These are phyloP conservation scores for Hemileia vastatrix DNA, from an alignment of 1,284 basidiomycete species.

Conservation along the genomic window DNA sequence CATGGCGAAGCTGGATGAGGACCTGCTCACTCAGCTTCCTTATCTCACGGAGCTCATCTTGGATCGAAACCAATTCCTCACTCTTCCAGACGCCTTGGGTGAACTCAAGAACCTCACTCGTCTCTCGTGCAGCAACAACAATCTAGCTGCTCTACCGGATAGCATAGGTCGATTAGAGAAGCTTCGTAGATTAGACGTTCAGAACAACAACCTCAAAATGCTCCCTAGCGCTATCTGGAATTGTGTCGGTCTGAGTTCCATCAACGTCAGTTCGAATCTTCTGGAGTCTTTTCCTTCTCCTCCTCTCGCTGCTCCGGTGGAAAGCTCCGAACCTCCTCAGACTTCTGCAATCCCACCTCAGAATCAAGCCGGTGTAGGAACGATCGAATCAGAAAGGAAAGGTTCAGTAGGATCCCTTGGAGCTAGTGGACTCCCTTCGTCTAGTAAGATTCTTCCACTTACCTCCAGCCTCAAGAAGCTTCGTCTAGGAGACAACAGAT, in stretches of 20 bases:
- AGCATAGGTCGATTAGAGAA: constrained; percentile 67
- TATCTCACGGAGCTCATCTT: constrained; percentile 62
- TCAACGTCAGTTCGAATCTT: constrained; percentile 85
- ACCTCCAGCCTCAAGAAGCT: constrained; percentile 63
- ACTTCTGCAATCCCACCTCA: constrained; percentile 19
- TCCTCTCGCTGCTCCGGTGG: constrained; percentile 38
- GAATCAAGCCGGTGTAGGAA: background rate
- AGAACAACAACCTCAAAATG: constrained; percentile 78
- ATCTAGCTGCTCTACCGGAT: constrained; percentile 66
- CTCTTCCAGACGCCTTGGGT: constrained; percentile 70
- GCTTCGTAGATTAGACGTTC: constrained; percentile 69
- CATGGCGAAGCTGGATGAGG: constrained; percentile 70
- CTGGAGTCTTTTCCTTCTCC: constrained; percentile 65
- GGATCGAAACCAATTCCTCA: constrained; percentile 76
- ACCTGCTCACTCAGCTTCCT: constrained; percentile 59
- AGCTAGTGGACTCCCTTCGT: background rate
- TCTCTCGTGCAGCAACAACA: constrained; percentile 80
- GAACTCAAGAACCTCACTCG: constrained; percentile 60
- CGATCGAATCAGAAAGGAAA: constrained; percentile 20
- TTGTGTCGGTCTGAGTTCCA: constrained; percentile 60
- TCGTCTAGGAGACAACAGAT: constrained; percentile 78
- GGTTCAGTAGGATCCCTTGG: constrained; percentile 29
- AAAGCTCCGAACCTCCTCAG: background rate
- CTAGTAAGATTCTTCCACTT: no score
- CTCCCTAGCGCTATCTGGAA: constrained; percentile 73